Percentiles rank a stretch among this genome's conserved stretches.
Conservation (phyloP, 2,329 filamentous ascomycete genomes). For the Paramyrothecium sp. region DNA sequence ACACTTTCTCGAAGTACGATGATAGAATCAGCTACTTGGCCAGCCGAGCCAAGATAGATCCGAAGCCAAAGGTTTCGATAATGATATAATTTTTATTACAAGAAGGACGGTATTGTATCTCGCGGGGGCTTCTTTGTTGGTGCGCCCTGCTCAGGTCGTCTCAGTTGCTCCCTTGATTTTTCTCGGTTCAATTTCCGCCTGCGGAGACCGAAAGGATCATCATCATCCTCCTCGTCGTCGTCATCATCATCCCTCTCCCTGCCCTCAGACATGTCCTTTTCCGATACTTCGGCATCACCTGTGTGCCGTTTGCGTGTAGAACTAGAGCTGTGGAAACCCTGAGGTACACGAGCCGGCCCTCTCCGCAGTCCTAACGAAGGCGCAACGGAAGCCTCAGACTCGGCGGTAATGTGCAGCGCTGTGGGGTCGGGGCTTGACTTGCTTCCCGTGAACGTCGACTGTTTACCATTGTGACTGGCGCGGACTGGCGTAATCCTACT, state of each 20-base stretch:
- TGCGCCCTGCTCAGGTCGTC: constrained; percentile 12
- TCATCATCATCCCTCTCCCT: constrained; percentile 10
- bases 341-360: too few relatives aligned
- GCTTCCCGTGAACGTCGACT: neutral
- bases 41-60: too few relatives aligned
- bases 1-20: too few relatives aligned
- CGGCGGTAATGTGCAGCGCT: too few relatives aligned
- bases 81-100: constrained; percentile 17
- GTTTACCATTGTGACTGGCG: neutral
- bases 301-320: too few relatives aligned
- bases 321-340: too few relatives aligned
- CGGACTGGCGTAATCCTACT: constrained; percentile 6
- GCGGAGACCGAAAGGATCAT: constrained; percentile 33
- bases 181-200: constrained; percentile 26
- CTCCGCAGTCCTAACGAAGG: too few relatives aligned
- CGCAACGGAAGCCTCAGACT: too few relatives aligned
- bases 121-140: constrained; percentile 14
- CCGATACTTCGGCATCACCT: neutral
- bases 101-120: constrained; percentile 35
- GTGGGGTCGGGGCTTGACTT: too few relatives aligned
- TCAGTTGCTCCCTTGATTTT: constrained; percentile 26
- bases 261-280: neutral
- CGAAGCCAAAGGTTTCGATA: too few relatives aligned
- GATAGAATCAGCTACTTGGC: too few relatives aligned
- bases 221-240: constrained; percentile 21